Evolutionary conservation across 208 protist genomes (phyloP), one percentile per base, ranked within the genome.

Genomic region (Leishmania aethiopica): DNA sequence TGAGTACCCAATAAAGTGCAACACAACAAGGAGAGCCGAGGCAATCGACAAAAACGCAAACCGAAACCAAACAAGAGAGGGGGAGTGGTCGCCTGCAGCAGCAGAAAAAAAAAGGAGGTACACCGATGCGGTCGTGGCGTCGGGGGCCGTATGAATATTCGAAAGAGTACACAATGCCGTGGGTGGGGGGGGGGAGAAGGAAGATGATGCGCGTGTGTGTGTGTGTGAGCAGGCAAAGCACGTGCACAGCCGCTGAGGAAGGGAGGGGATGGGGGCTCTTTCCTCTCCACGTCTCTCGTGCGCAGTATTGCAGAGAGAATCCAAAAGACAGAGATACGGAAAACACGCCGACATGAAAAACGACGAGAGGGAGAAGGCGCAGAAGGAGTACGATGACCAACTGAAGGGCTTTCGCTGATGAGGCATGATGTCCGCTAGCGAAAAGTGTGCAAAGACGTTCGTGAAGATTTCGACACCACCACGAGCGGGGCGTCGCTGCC

Each of bases 291-390:
- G 0, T 53, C 35, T 32, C 45, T 53, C 55, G 32, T 73, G 71
- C 13, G 64, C 51, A 22, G 37, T 17, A 81, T 77, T 35, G 88
- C 25, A 60, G 79, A 64, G 45, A 70, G 40, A 32, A 49, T 25
- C 32, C 6, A 40, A 37, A 37, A 42, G 71, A 72, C 72, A 17
- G 70, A 77, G 28, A 82, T 37, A 75, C 8, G 45, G 45, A 67
- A 67, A 32, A 35, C 17, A 67, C 40, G 22, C 17, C 28, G 45
- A 51, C 32, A 35, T 7, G 45, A 37, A 49, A 73, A 19, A n/a
- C 4, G 57, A 62, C 19, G 69, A 32, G 8, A 22, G 45, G 19
- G 42, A 53, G n/a, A 74, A 19, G 40, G 40, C 15, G 32, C 15
- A 32, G n/a, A 28, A 28, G 22, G 40, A 47, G 74, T 49, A 40